Evolutionary conservation across 208 protist genomes (phyloP).

Genomic region (Crithidia acanthocephali): DNA sequence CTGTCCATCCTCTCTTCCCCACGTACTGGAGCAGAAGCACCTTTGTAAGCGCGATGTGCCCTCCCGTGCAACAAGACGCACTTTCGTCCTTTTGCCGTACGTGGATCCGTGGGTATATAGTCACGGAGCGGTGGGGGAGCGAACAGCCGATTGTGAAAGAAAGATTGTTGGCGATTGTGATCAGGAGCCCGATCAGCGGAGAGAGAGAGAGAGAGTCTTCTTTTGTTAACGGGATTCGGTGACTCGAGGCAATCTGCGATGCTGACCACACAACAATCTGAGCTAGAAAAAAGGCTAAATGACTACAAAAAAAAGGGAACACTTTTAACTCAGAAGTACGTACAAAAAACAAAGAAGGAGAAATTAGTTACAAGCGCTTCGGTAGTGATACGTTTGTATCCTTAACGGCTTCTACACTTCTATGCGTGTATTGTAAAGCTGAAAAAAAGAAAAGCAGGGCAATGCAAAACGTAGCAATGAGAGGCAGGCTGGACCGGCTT

Average conservation of each 20-base stretch:
- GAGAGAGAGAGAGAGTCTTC: too few relatives aligned
- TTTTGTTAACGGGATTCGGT: too few relatives aligned
- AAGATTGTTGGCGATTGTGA: too few relatives aligned
- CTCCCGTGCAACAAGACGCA: not conserved
- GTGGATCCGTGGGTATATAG: not conserved
- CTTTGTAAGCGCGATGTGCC: too few relatives aligned
- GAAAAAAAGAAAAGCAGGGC: not conserved
- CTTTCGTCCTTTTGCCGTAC: not conserved
- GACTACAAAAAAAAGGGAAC: not conserved
- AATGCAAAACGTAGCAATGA: not conserved
- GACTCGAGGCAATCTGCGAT: too few relatives aligned
- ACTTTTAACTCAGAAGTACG: too few relatives aligned
- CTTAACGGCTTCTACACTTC: slow-evolving; percentile 6
- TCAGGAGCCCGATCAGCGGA: too few relatives aligned
- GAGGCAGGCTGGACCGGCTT: not conserved
- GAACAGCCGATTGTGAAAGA: not conserved
- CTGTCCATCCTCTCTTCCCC: slow-evolving; percentile 23
- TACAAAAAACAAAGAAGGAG: slow-evolving; percentile 6
- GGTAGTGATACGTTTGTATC: not conserved
- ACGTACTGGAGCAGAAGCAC: too few relatives aligned
- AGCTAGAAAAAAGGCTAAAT: not conserved
- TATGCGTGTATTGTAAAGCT: slow-evolving; percentile 13
- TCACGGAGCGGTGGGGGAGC: too few relatives aligned
- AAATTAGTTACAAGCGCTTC: slow-evolving; percentile 2
- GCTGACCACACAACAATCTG: not conserved